Evolutionary conservation across 1,139 yeast genomes (phyloP).

Genomic region (Kodamaea alishanica): DNA sequence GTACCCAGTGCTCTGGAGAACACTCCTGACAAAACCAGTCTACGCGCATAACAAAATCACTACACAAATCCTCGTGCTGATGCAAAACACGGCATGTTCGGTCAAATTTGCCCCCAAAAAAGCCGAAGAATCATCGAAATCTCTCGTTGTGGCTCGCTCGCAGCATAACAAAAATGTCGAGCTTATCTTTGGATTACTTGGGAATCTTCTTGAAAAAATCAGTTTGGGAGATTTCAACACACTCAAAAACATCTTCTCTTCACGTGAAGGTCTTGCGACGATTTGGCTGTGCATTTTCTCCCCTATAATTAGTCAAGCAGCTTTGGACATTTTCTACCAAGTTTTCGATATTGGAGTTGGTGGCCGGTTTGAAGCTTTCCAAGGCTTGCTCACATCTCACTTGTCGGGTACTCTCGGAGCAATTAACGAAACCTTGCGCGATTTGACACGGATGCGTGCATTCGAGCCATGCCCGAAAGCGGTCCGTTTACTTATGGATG

Average conservation of each 20-base stretch:
- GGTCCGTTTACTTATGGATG: constrained; percentile 72
- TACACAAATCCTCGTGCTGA: constrained; percentile 36
- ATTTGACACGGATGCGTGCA: constrained; percentile 46
- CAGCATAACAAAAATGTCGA: constrained; percentile 34
- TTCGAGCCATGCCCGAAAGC: constrained; percentile 77
- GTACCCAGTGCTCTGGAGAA: constrained; percentile 47
- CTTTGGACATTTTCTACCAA: constrained; percentile 70
- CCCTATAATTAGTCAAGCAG: constrained; percentile 59
- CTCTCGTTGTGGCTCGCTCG: constrained; percentile 21
- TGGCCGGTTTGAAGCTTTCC: constrained; percentile 68
- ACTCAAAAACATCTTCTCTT: constrained; percentile 31
- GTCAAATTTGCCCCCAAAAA: constrained; percentile 32
- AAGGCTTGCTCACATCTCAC: constrained; percentile 45
- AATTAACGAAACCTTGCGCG: constrained; percentile 43
- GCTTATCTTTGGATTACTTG: constrained; percentile 21
- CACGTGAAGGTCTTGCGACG: constrained; percentile 38
- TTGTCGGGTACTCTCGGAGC: constrained; percentile 45
- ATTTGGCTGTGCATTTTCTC: constrained; percentile 70
- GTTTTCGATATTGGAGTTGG: constrained; percentile 60
- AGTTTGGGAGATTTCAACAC: constrained; percentile 41
- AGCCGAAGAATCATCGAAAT: constrained; percentile 17
- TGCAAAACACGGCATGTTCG: constrained; percentile 43
- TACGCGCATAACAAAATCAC: constrained; percentile 38
- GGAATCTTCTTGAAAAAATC: constrained; percentile 30
- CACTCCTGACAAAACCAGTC: constrained; percentile 36